phyloP scores from a whole-genome alignment of 2,329 filamentous ascomycete genomes.

The Sporothrix pallida region DNA sequence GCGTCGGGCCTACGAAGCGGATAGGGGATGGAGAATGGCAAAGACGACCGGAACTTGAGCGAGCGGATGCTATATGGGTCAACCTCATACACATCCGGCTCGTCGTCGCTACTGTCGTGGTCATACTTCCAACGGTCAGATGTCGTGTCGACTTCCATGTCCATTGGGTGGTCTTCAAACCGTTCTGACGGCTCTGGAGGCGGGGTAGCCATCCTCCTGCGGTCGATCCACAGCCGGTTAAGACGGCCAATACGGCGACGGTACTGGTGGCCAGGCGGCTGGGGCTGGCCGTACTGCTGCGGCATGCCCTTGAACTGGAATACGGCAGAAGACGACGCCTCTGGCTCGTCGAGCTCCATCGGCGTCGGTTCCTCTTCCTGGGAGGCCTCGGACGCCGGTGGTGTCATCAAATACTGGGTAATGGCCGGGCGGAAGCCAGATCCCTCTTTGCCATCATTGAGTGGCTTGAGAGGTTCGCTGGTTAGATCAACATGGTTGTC shows the following conservation, averaged over 20 bases:
- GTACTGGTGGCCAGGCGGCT: constrained; percentile 64
- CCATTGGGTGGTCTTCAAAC: constrained; percentile 22
- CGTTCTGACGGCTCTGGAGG: constrained; percentile 46
- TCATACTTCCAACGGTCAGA: constrained; percentile 85
- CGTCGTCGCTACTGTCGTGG: constrained; percentile 81
- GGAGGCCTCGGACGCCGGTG: constrained; percentile 62
- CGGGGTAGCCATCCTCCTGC: constrained; percentile 67
- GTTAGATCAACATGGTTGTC: constrained; percentile 87
- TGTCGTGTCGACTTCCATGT: constrained; percentile 45
- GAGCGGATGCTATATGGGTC: constrained; percentile 71
- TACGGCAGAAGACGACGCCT: constrained; percentile 44
- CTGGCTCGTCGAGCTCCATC: constrained; percentile 61
- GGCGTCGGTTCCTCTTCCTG: constrained; percentile 51
- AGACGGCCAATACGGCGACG: constrained; percentile 83
- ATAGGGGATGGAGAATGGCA: constrained; percentile 52
- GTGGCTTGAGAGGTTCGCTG: constrained; percentile 80
- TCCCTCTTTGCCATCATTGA: constrained; percentile 67
- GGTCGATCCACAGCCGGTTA: constrained; percentile 86
- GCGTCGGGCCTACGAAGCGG: constrained; percentile 33
- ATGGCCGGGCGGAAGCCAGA: constrained; percentile 73
- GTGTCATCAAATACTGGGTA: constrained; percentile 72
- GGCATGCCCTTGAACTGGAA: constrained; percentile 55
- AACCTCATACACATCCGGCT: constrained; percentile 73
- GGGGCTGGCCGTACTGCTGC: constrained; percentile 41
- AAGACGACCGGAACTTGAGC: constrained; percentile 65